A percentile compares a stretch with the other conserved stretches of the same genome.
These are phyloP conservation scores for Debaryomyces psychrophilus DNA, from an alignment of 1,139 yeast species.

Conservation along the genomic window DNA sequence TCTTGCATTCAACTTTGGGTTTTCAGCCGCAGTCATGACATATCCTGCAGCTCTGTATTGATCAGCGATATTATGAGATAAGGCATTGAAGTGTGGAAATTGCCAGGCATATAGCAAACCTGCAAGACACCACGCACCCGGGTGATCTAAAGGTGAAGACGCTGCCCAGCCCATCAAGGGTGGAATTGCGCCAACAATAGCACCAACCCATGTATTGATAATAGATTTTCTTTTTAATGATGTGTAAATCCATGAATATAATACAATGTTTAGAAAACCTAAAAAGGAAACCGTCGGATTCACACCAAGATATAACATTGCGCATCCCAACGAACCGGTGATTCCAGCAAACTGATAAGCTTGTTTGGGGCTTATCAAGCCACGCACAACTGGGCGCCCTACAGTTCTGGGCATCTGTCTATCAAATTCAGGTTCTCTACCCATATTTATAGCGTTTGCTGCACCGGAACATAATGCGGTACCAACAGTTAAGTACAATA, in stretches of 20 bases:
- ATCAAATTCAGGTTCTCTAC: conserved; percentile 90
- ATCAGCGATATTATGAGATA: conserved; percentile 83
- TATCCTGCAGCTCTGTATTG: conserved; percentile 94
- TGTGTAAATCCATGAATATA: conserved; percentile 90
- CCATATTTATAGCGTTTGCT: conserved; percentile 97
- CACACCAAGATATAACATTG: conserved; percentile 75
- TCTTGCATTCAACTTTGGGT: conserved; percentile 89
- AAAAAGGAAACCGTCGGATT: conserved; percentile 80
- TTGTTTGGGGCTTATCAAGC: conserved; percentile 70
- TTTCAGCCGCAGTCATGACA: conserved; percentile 93
- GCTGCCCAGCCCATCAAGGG: conserved; percentile 99
- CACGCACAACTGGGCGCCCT: conserved; percentile 88
- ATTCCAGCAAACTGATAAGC: conserved; percentile 80
- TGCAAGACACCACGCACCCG: conserved; percentile 96
- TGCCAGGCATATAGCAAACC: conserved; percentile 95
- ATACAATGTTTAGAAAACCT: conserved; percentile 75
- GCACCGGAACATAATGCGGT: conserved; percentile 89
- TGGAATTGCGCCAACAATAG: conserved; percentile 96
- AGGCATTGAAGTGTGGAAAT: conserved; percentile 94
- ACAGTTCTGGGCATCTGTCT: conserved; percentile 86
- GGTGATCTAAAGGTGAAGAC: conserved; percentile 75
- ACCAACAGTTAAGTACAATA: conserved; percentile 76
- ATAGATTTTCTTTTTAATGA: conserved; percentile 84
- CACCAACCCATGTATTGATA: conserved; percentile 97
- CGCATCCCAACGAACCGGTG: conserved; percentile 72